phyloP scores from a whole-genome alignment of 2,329 filamentous ascomycete genomes.

The Stylonectria norvegica region DNA sequence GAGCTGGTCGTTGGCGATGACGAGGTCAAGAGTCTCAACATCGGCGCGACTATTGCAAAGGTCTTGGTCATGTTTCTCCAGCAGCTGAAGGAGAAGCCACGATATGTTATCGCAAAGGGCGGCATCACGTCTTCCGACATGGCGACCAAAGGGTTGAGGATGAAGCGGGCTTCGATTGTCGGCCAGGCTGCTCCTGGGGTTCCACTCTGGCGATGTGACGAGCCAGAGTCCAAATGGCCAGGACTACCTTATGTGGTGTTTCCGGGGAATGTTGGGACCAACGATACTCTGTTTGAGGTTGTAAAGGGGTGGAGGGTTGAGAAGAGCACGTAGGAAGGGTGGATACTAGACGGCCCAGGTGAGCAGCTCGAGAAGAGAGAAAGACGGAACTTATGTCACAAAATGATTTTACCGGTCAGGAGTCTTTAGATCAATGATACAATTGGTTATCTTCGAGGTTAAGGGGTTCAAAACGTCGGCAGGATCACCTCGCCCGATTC shows the following conservation, averaged over 20 bases:
- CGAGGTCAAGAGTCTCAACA: slow-evolving; percentile 49
- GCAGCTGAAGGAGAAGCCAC: slow-evolving; percentile 43
- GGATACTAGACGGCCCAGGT: too few species aligned
- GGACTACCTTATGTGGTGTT: slow-evolving; percentile 45
- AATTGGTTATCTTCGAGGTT: too few species aligned
- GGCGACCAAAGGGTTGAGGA: slow-evolving; percentile 52
- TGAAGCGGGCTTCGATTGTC: slow-evolving; percentile 51
- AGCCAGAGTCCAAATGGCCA: slow-evolving; percentile 46
- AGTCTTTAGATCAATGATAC: too few species aligned
- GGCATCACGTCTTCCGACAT: slow-evolving; percentile 59
- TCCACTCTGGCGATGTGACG: slow-evolving; percentile 57
- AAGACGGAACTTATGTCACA: too few species aligned
- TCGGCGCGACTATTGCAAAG: slow-evolving; percentile 50
- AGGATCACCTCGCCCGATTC: too few species aligned
- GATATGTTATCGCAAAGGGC: slow-evolving; percentile 58
- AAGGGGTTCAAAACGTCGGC: too few species aligned
- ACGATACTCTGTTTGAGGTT: slow-evolving; percentile 17
- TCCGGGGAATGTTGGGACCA: slow-evolving; percentile 19
- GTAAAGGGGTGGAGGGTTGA: slow-evolving; percentile 13
- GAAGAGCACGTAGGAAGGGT: not conserved
- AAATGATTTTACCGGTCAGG: too few species aligned
- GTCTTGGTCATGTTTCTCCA: slow-evolving; percentile 49
- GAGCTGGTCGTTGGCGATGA: slow-evolving; percentile 45
- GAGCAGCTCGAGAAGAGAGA: too few species aligned
- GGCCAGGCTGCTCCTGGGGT: slow-evolving; percentile 57